Conservation (phyloP, 2,329 filamentous ascomycete genomes). For the Penicillium sp. region DNA sequence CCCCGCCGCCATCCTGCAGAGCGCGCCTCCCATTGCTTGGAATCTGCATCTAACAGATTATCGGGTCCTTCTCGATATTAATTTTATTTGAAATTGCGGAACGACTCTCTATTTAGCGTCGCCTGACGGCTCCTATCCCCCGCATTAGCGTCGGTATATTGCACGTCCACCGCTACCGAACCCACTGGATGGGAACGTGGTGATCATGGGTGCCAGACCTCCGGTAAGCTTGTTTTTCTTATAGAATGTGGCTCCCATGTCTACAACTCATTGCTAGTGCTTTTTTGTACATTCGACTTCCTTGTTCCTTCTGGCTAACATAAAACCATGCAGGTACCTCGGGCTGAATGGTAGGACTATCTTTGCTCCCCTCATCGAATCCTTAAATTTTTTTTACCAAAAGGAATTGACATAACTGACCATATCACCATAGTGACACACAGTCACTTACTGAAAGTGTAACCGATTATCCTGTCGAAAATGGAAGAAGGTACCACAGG, state of each 20-base stretch:
- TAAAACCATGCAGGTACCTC: neutral
- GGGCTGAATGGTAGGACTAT: slow-evolving; percentile 6
- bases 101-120: slow-evolving; percentile 2
- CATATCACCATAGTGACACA: slow-evolving; percentile 35
- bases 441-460: slow-evolving; percentile 45
- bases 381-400: neutral
- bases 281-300: neutral
- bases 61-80: neutral
- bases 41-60: neutral
- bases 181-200: slow-evolving; percentile 3
- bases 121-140: neutral
- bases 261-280: neutral
- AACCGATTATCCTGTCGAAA: slow-evolving; percentile 44
- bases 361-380: neutral
- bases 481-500: slow-evolving; percentile 46
- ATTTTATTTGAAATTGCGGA: neutral
- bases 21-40: slow-evolving; percentile 1
- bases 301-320: neutral
- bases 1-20: slow-evolving; percentile 4
- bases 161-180: slow-evolving; percentile 1
- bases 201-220: slow-evolving; percentile 19
- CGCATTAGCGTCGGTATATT: slow-evolving; percentile 13
- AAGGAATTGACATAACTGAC: slow-evolving; percentile 8
- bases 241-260: neutral
- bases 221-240: slow-evolving; percentile 13